Percentiles rank a stretch among this genome's conserved stretches.
Evolutionary conservation across 179 eudicot genomes (phyloP).

Genomic region (Drosera spatulata): DNA sequence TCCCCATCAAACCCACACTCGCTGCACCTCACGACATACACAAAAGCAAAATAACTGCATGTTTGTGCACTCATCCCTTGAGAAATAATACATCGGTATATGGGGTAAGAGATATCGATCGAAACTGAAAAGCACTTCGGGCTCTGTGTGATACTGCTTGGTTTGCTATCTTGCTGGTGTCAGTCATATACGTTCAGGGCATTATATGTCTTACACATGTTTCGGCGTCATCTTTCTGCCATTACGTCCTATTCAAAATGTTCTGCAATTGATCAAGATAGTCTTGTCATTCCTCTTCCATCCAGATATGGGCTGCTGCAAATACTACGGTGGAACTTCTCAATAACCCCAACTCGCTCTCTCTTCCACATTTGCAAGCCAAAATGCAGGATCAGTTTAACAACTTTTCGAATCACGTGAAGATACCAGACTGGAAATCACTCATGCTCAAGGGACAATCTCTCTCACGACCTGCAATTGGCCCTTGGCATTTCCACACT

Average conservation of each 20-base stretch:
- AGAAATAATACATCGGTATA: no score
- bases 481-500: slow-evolving; percentile 4
- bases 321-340: slow-evolving; percentile 14
- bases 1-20: no score
- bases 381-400: slow-evolving; percentile 13
- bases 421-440: slow-evolving; percentile 9
- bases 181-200: no score
- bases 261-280: neutral
- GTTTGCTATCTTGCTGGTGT: no score
- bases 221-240: no score
- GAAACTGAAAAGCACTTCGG: no score
- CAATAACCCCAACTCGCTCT: slow-evolving; percentile 13
- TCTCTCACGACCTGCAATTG: slow-evolving; percentile 3
- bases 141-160: no score
- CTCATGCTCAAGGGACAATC: slow-evolving; percentile 10
- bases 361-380: slow-evolving; percentile 19
- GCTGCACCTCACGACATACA: no score
- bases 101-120: no score
- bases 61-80: no score
- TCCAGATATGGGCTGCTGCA: slow-evolving; percentile 14
- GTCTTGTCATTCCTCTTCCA: neutral
- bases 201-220: no score
- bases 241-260: neutral
- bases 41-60: no score
- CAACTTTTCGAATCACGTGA: slow-evolving; percentile 13